Evolutionary conservation across 257 asterid species (phyloP).

Genomic region (Agastache rugosa): DNA sequence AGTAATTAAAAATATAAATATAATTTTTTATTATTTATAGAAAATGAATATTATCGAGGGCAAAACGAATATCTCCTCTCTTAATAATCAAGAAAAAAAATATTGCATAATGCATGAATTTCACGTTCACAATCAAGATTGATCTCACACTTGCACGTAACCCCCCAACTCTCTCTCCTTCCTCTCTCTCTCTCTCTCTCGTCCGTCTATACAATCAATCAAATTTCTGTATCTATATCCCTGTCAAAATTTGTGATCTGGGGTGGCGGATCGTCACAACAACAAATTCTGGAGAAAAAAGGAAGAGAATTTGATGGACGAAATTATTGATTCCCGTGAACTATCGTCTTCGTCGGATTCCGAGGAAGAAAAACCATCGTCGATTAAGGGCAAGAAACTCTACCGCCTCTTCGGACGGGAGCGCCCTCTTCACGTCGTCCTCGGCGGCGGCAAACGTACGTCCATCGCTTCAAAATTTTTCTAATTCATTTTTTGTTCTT

Average conservation of each 20-base stretch:
- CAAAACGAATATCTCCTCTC: no score
- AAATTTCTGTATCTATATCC: background rate
- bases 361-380: constrained; percentile 51
- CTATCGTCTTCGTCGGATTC: constrained; percentile 53
- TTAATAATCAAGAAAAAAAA: background rate
- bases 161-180: constrained; percentile 7
- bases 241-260: constrained; percentile 1
- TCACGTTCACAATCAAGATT: background rate
- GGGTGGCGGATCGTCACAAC: constrained; percentile 54
- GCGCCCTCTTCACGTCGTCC: constrained; percentile 63
- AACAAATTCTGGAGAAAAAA: constrained; percentile 43
- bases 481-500: background rate
- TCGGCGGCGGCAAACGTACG: constrained; percentile 78
- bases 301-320: constrained; percentile 51
- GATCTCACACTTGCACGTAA: constrained; percentile 2
- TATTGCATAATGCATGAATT: background rate
- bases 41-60: no score
- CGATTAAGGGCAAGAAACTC: constrained; percentile 48
- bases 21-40: no score
- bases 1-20: no score
- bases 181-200: background rate
- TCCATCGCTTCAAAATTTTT: background rate
- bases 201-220: background rate
- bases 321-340: constrained; percentile 43
- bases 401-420: constrained; percentile 71